A percentile compares a stretch with the other conserved stretches of the same genome.
Evolutionary conservation across 129 eudicot species (phyloP).

Genomic region (Flaveria brownii): DNA sequence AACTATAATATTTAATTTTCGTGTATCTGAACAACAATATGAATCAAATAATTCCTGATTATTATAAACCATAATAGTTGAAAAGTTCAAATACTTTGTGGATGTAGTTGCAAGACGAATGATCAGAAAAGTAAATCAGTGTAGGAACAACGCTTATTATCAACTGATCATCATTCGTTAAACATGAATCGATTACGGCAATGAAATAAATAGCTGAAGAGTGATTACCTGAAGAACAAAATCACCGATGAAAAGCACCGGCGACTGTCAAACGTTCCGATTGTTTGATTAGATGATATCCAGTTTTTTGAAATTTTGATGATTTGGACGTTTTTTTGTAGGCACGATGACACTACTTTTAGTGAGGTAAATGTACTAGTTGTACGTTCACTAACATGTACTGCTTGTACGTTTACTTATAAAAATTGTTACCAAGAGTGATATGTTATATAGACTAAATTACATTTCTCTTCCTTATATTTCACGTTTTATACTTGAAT

Average conservation of each 20-base stretch:
- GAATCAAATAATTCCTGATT: background rate
- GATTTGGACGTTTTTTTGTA: background rate
- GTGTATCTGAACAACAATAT: background rate
- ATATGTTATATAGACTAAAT: too few relatives aligned
- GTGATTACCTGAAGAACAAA: conserved; percentile 27
- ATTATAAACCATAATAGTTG: background rate
- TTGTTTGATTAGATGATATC: conserved; percentile 1
- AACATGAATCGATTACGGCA: background rate
- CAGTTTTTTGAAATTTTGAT: background rate
- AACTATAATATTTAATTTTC: background rate
- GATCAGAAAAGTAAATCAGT: background rate
- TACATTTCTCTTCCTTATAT: too few relatives aligned
- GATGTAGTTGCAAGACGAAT: background rate
- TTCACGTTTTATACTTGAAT: too few relatives aligned
- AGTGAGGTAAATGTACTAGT: background rate
- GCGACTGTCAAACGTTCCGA: background rate
- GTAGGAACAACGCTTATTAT: background rate
- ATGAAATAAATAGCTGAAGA: conserved; percentile 5
- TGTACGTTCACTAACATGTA: conserved; percentile 28
- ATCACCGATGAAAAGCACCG: background rate
- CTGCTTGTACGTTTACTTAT: conserved; percentile 12
- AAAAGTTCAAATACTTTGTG: background rate
- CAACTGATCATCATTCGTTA: background rate
- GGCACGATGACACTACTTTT: background rate
- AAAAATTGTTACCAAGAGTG: too few relatives aligned